Percentiles rank a stretch among this genome's conserved stretches.
These are phyloP conservation scores for Penicillium turbatum DNA, from an alignment of 495 filamentous ascomycete species.

Conservation along the genomic window DNA sequence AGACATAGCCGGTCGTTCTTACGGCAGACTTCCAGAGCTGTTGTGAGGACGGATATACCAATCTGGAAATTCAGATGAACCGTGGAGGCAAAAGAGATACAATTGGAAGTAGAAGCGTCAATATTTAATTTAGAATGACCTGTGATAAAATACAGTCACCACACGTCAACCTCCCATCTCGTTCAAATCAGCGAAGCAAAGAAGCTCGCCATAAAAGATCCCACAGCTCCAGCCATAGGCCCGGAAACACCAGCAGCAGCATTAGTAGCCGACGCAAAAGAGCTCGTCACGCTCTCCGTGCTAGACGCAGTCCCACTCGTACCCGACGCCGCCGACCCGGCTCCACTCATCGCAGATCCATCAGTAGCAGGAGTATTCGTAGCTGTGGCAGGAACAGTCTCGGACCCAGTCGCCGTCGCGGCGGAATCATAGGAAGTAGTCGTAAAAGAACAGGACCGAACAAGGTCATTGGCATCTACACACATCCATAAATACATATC, in stretches of 20 bases:
- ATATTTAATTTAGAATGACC: background rate
- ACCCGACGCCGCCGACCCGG: too few species aligned
- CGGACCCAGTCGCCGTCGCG: background rate
- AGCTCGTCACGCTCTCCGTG: too few species aligned
- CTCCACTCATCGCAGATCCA: too few species aligned
- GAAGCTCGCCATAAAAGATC: background rate
- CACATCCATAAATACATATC: too few species aligned
- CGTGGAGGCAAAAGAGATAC: background rate
- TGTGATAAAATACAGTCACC: background rate
- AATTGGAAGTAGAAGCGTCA: background rate
- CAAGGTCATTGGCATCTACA: constrained; percentile 13
- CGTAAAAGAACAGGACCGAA: constrained; percentile 9
- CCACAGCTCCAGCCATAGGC: background rate
- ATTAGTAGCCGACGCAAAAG: background rate
- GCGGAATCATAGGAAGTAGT: constrained; percentile 1
- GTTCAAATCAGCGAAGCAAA: background rate
- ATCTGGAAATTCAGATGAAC: background rate
- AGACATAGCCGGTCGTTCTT: background rate
- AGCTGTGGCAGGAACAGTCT: too few species aligned
- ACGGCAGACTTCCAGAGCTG: background rate
- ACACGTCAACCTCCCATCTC: background rate
- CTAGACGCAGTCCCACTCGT: too few species aligned
- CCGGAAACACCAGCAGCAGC: background rate
- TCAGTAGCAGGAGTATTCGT: too few species aligned
- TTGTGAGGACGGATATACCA: background rate